Evolutionary conservation across 148 eudicot species (phyloP).

Genomic region (Rhododendron molle): DNA sequence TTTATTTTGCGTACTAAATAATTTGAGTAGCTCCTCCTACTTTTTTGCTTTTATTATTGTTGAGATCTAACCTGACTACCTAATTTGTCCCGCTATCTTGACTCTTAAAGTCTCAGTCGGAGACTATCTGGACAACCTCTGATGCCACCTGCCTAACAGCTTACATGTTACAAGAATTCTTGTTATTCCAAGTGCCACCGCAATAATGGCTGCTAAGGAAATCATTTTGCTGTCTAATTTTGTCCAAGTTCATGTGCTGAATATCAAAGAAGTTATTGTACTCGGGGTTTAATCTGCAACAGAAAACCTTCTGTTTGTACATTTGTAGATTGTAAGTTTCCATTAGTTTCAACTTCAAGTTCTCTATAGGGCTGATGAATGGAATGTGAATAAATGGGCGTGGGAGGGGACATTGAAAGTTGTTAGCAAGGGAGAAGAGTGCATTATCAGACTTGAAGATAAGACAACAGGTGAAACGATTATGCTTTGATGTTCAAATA

Average conservation of each 20-base stretch:
- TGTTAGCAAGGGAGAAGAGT: conserved; percentile 89
- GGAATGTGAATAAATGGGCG: conserved; percentile 99
- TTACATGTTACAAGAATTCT: not conserved
- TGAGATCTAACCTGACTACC: not conserved
- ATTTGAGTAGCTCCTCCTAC: not conserved
- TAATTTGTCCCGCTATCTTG: not conserved
- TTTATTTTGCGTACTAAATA: not conserved
- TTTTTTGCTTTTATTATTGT: not conserved
- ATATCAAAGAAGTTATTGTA: not conserved
- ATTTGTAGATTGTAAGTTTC: conserved; percentile 3
- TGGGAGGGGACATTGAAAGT: conserved; percentile 96
- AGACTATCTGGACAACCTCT: not conserved
- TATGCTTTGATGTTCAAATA: not conserved
- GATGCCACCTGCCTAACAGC: not conserved
- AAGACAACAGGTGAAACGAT: conserved; percentile 60
- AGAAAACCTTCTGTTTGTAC: not conserved
- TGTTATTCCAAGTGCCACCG: not conserved
- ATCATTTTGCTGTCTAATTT: not conserved
- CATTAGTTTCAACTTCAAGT: conserved; percentile 6
- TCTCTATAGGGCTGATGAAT: conserved; percentile 85
- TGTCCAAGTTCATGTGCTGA: not conserved
- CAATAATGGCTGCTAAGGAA: not conserved
- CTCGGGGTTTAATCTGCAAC: not conserved
- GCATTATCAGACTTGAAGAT: conserved; percentile 93
- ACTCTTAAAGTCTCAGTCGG: not conserved